A percentile compares a stretch with the other conserved stretches of the same genome.
These are phyloP conservation scores for Hibiscus mutabilis DNA, from an alignment of 345 rosid genomes.

Conservation along the genomic window DNA sequence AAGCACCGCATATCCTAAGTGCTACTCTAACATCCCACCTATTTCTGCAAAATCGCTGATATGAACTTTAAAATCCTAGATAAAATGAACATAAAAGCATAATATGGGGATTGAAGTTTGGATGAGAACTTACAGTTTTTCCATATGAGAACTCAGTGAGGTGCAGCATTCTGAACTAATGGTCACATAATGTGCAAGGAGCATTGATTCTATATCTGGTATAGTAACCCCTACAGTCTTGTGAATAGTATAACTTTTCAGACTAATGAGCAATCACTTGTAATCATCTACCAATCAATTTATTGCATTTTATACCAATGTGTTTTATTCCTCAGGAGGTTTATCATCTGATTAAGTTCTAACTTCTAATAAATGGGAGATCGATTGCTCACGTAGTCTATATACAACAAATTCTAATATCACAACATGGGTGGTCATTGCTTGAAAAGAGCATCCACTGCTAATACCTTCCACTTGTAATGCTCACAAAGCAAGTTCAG, in stretches of 20 bases:
- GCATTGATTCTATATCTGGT: slow-evolving; percentile 71
- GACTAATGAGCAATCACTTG: slow-evolving; percentile 16
- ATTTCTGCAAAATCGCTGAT: slow-evolving; percentile 37
- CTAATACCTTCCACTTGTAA: background rate
- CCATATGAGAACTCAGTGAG: slow-evolving; percentile 38
- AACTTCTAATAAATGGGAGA: background rate
- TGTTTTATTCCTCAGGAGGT: background rate
- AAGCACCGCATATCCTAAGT: slow-evolving; percentile 46
- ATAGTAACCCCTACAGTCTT: slow-evolving; percentile 54
- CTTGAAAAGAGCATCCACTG: background rate
- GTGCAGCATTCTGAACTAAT: slow-evolving; percentile 53
- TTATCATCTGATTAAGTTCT: background rate
- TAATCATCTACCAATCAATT: background rate
- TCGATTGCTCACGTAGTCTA: background rate
- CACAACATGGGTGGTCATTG: background rate
- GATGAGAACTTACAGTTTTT: slow-evolving; percentile 37
- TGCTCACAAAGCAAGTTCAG: background rate
- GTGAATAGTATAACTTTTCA: background rate
- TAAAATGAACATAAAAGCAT: background rate
- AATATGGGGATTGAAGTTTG: background rate
- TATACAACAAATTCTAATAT: background rate
- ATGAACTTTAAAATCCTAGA: background rate
- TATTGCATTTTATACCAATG: background rate
- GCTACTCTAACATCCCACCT: slow-evolving; percentile 71
- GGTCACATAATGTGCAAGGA: slow-evolving; percentile 64